phyloP scores from a whole-genome alignment of 768 basidiomycete genomes.

The Tricholoma bakamatsutake region DNA sequence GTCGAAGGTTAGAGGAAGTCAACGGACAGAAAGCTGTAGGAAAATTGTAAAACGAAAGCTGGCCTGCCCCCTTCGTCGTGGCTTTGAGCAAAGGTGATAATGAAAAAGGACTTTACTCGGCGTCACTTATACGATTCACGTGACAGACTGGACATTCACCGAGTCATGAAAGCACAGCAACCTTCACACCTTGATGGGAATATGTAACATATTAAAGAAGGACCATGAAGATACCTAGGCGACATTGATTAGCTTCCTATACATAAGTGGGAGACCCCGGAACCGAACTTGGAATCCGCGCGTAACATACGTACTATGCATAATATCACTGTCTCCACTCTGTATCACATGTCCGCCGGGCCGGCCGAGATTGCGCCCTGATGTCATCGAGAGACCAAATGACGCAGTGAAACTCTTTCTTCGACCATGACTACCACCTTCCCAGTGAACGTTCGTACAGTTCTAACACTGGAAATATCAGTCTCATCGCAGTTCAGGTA shows the following conservation, averaged over 20 bases:
- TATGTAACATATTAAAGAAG: background rate
- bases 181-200: background rate
- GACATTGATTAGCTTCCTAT: background rate
- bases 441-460: slow-evolving; percentile 38
- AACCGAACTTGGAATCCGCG: too few species aligned
- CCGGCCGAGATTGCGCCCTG: slow-evolving; percentile 3
- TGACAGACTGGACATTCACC: background rate
- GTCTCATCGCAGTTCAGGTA: slow-evolving; percentile 44
- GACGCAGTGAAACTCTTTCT: slow-evolving; percentile 11
- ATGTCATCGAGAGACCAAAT: slow-evolving; percentile 11
- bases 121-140: background rate
- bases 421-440: slow-evolving; percentile 32
- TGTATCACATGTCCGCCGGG: background rate
- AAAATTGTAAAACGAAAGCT: background rate
- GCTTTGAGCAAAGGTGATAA: background rate
- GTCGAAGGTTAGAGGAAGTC: background rate
- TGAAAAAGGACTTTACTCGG: background rate
- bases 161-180: too few species aligned
- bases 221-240: background rate
- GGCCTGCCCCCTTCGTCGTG: background rate
- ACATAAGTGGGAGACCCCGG: background rate
- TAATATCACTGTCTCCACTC: too few species aligned
- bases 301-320: too few species aligned
- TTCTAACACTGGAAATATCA: background rate
- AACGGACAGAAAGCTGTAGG: background rate